A percentile compares a stretch with the other conserved stretches of the same genome.
phyloP scores from a whole-genome alignment of 192 early-diverging fungal genomes.

The Coemansia reversa region DNA sequence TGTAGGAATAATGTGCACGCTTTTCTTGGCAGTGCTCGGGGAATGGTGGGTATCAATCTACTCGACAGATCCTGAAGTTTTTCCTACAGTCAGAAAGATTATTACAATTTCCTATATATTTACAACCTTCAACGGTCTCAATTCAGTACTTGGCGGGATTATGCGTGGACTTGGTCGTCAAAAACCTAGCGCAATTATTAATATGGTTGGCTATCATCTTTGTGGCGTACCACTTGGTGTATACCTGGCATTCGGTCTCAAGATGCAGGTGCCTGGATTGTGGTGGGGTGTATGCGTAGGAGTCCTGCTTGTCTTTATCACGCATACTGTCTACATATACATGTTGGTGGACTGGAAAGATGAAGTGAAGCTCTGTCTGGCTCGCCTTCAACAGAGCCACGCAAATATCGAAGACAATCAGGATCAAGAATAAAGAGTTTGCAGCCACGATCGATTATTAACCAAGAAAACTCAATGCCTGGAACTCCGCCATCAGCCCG shows the following conservation, averaged over 20 bases:
- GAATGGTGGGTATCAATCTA: constrained; percentile 64
- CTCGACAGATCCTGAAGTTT: constrained; percentile 30
- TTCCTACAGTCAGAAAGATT: constrained; percentile 22
- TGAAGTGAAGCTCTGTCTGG: constrained; percentile 32
- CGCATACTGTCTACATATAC: constrained; percentile 31
- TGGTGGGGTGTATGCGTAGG: constrained; percentile 63
- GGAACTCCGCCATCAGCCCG: background rate
- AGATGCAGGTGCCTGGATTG: constrained; percentile 61
- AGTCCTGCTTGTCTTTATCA: constrained; percentile 21
- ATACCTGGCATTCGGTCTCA: constrained; percentile 48
- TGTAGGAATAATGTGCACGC: constrained; percentile 55
- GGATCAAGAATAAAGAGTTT: background rate
- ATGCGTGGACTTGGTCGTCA: constrained; percentile 58
- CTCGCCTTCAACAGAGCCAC: constrained; percentile 22
- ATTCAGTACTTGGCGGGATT: constrained; percentile 59
- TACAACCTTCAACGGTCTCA: constrained; percentile 55
- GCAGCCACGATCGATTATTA: background rate
- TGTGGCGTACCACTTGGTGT: constrained; percentile 54
- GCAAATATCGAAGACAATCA: background rate
- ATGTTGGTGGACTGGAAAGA: constrained; percentile 31
- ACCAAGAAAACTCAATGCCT: background rate
- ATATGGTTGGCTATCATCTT: constrained; percentile 51
- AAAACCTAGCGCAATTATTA: constrained; percentile 53
- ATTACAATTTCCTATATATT: constrained; percentile 39
- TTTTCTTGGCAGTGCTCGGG: constrained; percentile 56